These are phyloP conservation scores for Sisymbrium altissimum DNA, from an alignment of 345 rosid species.

Conservation along the genomic window DNA sequence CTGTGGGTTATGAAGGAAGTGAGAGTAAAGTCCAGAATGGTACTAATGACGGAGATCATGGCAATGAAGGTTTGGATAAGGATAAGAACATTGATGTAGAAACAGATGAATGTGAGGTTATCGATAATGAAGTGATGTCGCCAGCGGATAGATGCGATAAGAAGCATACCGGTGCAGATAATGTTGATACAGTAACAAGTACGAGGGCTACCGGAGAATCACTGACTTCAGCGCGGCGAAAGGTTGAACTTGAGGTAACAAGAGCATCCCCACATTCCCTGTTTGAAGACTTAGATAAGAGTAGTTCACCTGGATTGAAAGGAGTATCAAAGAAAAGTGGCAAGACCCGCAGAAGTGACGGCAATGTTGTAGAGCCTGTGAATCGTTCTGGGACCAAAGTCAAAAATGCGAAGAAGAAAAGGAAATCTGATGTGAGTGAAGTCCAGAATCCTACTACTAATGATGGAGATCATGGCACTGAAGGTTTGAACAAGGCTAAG, in stretches of 20 bases:
- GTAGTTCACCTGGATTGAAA: not conserved
- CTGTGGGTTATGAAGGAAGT: not conserved
- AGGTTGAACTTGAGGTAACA: not conserved
- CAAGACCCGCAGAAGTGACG: not conserved
- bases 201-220: conserved; percentile 2
- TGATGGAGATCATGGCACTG: not conserved
- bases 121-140: conserved; percentile 3
- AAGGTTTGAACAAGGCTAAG: not conserved
- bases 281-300: not conserved
- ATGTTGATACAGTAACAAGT: not conserved
- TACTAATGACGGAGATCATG: not conserved
- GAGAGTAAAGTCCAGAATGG: not conserved
- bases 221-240: conserved; percentile 5
- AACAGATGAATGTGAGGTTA: not conserved
- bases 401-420: not conserved
- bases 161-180: not conserved
- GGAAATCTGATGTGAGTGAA: not conserved
- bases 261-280: not conserved
- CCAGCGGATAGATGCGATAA: conserved; percentile 14
- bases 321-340: not conserved
- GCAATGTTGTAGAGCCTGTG: not conserved
- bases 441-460: not conserved
- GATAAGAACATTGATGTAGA: not conserved
- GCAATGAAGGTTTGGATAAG: not conserved
- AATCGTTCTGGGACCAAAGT: not conserved